Evolutionary conservation across 441 rosid genomes (phyloP).

Genomic region (Syzygium malaccense): DNA sequence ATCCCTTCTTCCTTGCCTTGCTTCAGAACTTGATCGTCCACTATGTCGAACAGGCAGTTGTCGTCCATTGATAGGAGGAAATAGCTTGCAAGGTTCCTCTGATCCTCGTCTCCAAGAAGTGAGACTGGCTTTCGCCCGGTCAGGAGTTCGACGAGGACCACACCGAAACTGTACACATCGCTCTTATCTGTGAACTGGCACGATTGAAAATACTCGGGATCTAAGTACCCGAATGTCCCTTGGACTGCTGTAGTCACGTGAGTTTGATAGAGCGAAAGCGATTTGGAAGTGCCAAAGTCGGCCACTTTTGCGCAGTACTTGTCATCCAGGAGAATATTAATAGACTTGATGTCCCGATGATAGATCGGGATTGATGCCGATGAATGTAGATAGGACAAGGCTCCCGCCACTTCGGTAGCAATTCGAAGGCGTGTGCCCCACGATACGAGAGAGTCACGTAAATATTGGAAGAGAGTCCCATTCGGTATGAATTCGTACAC

Average conservation of each 20-base stretch:
- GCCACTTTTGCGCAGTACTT: not conserved
- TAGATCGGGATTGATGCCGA: not conserved
- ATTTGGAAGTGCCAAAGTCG: not conserved
- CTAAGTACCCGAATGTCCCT: not conserved
- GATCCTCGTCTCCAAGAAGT: not conserved
- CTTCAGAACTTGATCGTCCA: not conserved
- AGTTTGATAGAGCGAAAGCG: not conserved
- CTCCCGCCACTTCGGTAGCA: not conserved
- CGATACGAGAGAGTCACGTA: not conserved
- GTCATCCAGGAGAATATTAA: not conserved
- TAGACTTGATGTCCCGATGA: not conserved
- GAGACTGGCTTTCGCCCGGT: not conserved
- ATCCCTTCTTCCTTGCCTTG: not conserved
- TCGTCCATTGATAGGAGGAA: not conserved
- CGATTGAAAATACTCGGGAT: not conserved
- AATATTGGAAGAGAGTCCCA: not conserved
- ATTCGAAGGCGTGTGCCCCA: not conserved
- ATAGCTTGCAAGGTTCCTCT: not conserved
- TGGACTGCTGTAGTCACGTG: not conserved
- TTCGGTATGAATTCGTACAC: not conserved
- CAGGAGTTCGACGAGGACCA: not conserved
- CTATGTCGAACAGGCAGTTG: not conserved
- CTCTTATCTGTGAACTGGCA: not conserved
- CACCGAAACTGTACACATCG: not conserved
- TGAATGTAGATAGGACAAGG: not conserved